Conservation (phyloP, 2,329 filamentous ascomycete genomes). For the Zymoseptoria pseudotritici region DNA sequence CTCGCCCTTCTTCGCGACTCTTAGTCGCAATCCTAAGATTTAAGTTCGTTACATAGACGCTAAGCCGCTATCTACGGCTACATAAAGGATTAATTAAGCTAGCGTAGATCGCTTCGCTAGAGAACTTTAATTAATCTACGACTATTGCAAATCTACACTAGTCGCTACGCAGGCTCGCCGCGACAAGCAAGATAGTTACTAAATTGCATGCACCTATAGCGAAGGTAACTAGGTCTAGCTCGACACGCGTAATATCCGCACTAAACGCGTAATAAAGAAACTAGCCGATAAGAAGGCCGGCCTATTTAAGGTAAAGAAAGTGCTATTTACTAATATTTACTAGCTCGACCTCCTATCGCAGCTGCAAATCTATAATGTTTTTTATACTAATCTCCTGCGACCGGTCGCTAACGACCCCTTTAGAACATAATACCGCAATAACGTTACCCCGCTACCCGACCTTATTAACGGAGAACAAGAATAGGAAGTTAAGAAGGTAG, state of each 20-base stretch:
- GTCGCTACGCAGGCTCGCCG: not conserved
- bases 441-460: not conserved
- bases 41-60: not conserved
- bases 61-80: not conserved
- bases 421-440: not conserved
- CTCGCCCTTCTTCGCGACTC: not conserved
- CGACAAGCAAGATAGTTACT: not conserved
- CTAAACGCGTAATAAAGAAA: not conserved
- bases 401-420: not conserved
- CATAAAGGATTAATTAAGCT: not conserved
- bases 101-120: not conserved
- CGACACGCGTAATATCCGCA: not conserved
- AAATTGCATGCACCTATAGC: not conserved
- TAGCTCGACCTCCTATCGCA: not conserved
- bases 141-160: not conserved
- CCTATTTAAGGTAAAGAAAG: not conserved
- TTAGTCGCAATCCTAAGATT: not conserved
- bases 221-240: not conserved
- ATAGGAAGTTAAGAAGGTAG: not conserved
- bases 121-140: not conserved
- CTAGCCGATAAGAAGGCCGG: not conserved
- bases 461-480: not conserved
- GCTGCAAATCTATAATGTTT: not conserved
- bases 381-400: constrained; percentile 1
- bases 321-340: not conserved